Base-by-base conservation (phyloP, 148 eudicot genomes). In the Dysphania ambrosioides region DNA sequence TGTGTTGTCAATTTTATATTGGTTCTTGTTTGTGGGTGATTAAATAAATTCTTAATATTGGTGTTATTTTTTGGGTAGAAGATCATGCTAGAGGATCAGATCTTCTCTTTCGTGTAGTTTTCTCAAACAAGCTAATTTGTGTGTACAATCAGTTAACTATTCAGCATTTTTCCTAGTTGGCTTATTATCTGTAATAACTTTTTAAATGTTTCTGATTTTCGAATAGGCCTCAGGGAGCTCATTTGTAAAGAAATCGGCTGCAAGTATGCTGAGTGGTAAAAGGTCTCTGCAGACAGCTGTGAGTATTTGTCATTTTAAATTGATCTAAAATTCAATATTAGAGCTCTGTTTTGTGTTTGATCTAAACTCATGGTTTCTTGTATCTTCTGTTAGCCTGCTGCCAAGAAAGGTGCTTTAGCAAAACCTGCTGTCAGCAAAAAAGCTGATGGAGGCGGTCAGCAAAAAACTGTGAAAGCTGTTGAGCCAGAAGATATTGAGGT, bases 401-500 rank as follows among this genome's bases (percentile, higher is more conserved):
- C 66, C 72, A 96, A 92, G 81, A 90, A 88, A 86, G 91, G 82
- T 36, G 83, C 86, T 63, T 75, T 95, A 65, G 80, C 72, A 16
- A 96, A 92, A 77, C 72, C 95, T 51, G 81, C 86, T 23, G 78
- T 72, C 49, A 83, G 66, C 80, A 92, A 96, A 82, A 96, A 88
- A 83, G 84, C 72, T 47, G 97, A 96, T 78, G 90, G 88, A 69
- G 79, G 72, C 74, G 89, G 83, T 40, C 93, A 78, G 69, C 65
- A 70, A 40, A 96, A 89, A 85, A 51, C 84, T 60, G n/a, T 82
- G 51, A 94, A 90, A 80, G 62, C 86, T 61, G 82, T 78, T 66
- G 99, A 85, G 74, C 83, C 85, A 36, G 99, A 96, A 89, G 99
- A 96, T 82, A 85, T 96, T 61, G 99, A 96, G 97, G 99, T 96